Evolutionary conservation across 2,329 filamentous ascomycete species (phyloP).

Genomic region (Botrytis squamosa): DNA sequence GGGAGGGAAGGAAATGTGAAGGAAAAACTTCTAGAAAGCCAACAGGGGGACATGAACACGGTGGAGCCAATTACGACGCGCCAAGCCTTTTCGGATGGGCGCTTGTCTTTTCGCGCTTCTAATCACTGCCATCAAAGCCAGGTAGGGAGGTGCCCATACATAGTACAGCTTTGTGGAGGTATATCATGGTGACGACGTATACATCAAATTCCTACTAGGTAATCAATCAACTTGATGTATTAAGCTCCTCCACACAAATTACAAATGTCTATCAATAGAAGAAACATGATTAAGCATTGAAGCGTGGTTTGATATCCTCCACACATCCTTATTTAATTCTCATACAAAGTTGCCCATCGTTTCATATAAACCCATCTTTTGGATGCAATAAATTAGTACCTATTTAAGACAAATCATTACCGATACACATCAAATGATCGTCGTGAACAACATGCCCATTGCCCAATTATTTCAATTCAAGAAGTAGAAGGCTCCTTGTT

Average conservation of each 20-base stretch:
- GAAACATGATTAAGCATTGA: neutral
- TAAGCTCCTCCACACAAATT: neutral
- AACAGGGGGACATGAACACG: neutral
- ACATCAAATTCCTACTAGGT: neutral
- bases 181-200: neutral
- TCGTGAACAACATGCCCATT: neutral
- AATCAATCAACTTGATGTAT: neutral
- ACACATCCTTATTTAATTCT: neutral
- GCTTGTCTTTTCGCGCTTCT: slow-evolving; percentile 10
- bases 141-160: too few species aligned
- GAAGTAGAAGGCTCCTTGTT: neutral
- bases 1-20: neutral
- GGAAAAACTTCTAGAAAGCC: neutral
- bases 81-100: slow-evolving; percentile 9
- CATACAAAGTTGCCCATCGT: neutral
- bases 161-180: too few species aligned
- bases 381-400: neutral
- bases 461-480: neutral
- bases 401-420: neutral
- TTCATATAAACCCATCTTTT: neutral
- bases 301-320: neutral
- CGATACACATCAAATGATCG: neutral
- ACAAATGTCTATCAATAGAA: neutral
- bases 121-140: neutral
- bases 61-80: slow-evolving; percentile 17